These are phyloP conservation scores for Madurella fahalii DNA, from an alignment of 2,329 filamentous ascomycete species.

Conservation along the genomic window DNA sequence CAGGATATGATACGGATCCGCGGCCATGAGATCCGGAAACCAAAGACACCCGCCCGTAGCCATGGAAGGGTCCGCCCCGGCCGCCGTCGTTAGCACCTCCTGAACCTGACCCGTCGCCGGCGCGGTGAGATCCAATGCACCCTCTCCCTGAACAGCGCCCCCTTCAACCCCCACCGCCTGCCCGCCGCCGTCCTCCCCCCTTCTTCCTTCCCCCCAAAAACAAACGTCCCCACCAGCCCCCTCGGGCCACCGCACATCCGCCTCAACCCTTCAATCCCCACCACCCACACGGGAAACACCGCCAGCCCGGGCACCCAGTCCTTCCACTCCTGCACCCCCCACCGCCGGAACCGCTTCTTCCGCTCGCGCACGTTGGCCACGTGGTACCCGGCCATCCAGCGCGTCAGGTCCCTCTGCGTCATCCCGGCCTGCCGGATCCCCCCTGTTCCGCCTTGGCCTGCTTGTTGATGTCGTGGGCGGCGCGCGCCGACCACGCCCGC, in stretches of 20 bases:
- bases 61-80: slow-evolving; percentile 38
- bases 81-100: slow-evolving; percentile 17
- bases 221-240: slow-evolving; percentile 34
- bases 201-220: slow-evolving; percentile 24
- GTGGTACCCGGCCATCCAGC: slow-evolving; percentile 26
- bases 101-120: slow-evolving; percentile 5
- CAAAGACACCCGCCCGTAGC: slow-evolving; percentile 49
- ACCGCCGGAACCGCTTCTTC: slow-evolving; percentile 28
- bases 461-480: slow-evolving; percentile 23
- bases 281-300: slow-evolving; percentile 46
- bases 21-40: slow-evolving; percentile 50
- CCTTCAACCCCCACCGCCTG: slow-evolving; percentile 1
- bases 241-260: slow-evolving; percentile 41
- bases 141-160: slow-evolving; percentile 1
- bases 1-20: slow-evolving; percentile 49
- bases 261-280: slow-evolving; percentile 48
- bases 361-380: slow-evolving; percentile 26
- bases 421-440: slow-evolving; percentile 1
- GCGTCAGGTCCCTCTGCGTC: background rate
- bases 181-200: slow-evolving; percentile 1
- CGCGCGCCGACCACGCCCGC: slow-evolving; percentile 33
- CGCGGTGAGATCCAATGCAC: background rate
- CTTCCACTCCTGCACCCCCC: slow-evolving; percentile 48
- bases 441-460: slow-evolving; percentile 1
- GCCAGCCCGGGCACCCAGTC: slow-evolving; percentile 34